Conservation (phyloP, 2,329 filamentous ascomycete genomes). For the Diplodia intermedia region DNA sequence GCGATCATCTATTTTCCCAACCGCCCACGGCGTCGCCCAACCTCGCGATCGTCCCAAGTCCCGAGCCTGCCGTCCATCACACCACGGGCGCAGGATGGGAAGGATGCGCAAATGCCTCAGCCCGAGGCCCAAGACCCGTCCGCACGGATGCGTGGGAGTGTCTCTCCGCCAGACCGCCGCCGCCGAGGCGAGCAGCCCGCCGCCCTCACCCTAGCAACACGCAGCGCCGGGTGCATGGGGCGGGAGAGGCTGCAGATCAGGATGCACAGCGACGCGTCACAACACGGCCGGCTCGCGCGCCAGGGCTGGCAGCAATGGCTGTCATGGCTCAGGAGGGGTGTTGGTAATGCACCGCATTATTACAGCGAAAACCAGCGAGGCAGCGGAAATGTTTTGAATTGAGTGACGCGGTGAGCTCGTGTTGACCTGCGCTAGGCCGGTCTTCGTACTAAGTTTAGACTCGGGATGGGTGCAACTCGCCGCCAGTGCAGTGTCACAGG, state of each 20-base stretch:
- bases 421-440: constrained; percentile 27
- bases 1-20: constrained; percentile 18
- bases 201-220: constrained; percentile 21
- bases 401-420: constrained; percentile 30
- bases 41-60: not conserved
- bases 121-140: not conserved
- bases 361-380: not conserved
- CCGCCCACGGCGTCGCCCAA: constrained; percentile 5
- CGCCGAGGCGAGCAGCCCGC: constrained; percentile 18
- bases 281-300: not conserved
- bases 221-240: not conserved
- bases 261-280: constrained; percentile 20
- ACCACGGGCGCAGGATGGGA: not conserved
- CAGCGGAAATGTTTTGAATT: constrained; percentile 24
- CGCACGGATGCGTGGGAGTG: constrained; percentile 21
- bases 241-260: constrained; percentile 28
- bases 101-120: constrained; percentile 21
- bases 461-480: constrained; percentile 21
- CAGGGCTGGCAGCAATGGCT: not conserved
- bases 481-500: constrained; percentile 15
- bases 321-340: not conserved
- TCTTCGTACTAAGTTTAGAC: constrained; percentile 30
- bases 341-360: not conserved
- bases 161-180: constrained; percentile 17
- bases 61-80: not conserved